phyloP scores from a whole-genome alignment of 106 monocot species.

The Dendrobium chrysotoxum region DNA sequence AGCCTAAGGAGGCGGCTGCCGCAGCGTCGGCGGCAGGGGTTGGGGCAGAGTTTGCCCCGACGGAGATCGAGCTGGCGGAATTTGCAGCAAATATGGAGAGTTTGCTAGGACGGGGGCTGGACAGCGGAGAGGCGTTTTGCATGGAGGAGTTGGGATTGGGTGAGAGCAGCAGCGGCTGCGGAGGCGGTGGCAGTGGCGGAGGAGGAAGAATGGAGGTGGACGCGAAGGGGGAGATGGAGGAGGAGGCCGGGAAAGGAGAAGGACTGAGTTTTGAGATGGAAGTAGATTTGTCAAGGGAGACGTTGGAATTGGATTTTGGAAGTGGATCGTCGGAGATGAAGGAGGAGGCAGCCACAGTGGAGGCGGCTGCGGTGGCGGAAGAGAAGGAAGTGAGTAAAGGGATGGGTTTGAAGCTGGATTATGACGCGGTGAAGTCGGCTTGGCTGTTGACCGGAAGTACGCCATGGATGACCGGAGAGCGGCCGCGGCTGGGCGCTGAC shows the following conservation, averaged over 20 bases:
- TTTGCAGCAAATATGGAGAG: conserved; percentile 90
- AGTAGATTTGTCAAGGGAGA: conserved; percentile 29
- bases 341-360: neutral
- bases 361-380: neutral
- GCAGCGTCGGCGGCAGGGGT: neutral
- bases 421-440: conserved; percentile 54
- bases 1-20: neutral
- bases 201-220: too few relatives aligned
- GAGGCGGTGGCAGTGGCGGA: neutral
- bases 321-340: conserved; percentile 11
- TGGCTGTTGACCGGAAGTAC: conserved; percentile 42
- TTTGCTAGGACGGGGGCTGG: conserved; percentile 43
- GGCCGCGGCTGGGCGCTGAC: conserved; percentile 47
- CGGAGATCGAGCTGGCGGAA: conserved; percentile 61
- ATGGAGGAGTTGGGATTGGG: conserved; percentile 51
- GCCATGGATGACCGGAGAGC: conserved; percentile 71
- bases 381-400: neutral
- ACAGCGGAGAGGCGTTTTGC: conserved; percentile 45
- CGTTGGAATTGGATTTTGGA: conserved; percentile 50
- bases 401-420: conserved; percentile 47
- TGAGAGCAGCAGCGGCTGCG: neutral
- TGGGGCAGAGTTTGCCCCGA: conserved; percentile 18
- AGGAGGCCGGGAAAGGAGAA: neutral
- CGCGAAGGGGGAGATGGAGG: conserved; percentile 23
- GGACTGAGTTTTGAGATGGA: conserved; percentile 10